These are phyloP conservation scores for Lipomyces yarrowii DNA, from an alignment of 1,139 yeast genomes.

Conservation along the genomic window DNA sequence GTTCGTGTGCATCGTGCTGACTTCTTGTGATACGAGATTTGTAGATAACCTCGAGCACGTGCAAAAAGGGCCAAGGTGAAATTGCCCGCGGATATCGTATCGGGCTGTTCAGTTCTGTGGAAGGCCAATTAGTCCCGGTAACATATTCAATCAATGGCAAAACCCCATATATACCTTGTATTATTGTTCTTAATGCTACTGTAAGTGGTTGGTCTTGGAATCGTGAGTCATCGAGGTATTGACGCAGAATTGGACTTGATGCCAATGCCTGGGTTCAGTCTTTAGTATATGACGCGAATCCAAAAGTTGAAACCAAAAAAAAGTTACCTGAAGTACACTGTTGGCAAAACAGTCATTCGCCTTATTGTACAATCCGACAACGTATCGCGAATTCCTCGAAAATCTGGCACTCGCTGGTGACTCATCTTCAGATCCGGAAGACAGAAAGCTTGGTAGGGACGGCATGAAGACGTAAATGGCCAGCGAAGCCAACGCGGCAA, in stretches of 20 bases:
- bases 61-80: slow-evolving; percentile 79
- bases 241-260: slow-evolving; percentile 63
- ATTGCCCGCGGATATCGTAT: slow-evolving; percentile 56
- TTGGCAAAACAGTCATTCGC: slow-evolving; percentile 93
- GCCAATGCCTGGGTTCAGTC: slow-evolving; percentile 56
- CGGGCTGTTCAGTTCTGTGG: slow-evolving; percentile 62
- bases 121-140: not conserved
- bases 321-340: slow-evolving; percentile 64
- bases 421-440: slow-evolving; percentile 9
- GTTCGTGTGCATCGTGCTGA: slow-evolving; percentile 95
- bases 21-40: slow-evolving; percentile 73
- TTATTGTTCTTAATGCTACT: slow-evolving; percentile 12
- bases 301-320: not conserved
- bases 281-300: not conserved
- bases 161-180: slow-evolving; percentile 9
- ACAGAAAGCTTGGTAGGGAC: slow-evolving; percentile 36
- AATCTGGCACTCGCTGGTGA: slow-evolving; percentile 7
- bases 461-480: slow-evolving; percentile 41
- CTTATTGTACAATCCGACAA: slow-evolving; percentile 80
- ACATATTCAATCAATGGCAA: not conserved
- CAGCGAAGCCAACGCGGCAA: slow-evolving; percentile 20
- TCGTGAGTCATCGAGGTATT: slow-evolving; percentile 49
- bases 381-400: slow-evolving; percentile 43
- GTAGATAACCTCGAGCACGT: slow-evolving; percentile 73
- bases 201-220: slow-evolving; percentile 20